Conservation (phyloP, 1,284 basidiomycete species). For the Malassezia arunalokei region DNA sequence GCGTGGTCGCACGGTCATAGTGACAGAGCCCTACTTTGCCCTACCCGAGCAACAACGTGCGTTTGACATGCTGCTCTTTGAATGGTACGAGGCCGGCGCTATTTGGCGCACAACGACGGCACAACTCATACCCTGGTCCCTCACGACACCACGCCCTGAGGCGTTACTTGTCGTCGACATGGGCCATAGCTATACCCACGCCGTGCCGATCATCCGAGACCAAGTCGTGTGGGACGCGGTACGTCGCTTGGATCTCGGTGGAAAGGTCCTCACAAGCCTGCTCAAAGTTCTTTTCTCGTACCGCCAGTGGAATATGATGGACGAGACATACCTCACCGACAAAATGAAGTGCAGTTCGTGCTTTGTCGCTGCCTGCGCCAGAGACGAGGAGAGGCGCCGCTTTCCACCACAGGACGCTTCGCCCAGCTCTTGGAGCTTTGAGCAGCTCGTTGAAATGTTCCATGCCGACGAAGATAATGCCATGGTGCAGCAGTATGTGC, state of each 20-base stretch:
- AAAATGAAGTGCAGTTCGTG: constrained; percentile 76
- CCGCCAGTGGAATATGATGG: constrained; percentile 95
- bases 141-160: constrained; percentile 52
- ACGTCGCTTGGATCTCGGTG: constrained; percentile 81
- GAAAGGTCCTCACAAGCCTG: constrained; percentile 85
- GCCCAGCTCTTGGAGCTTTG: constrained; percentile 18
- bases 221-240: constrained; percentile 64
- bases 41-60: constrained; percentile 76
- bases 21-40: constrained; percentile 89
- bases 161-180: constrained; percentile 73
- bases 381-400: constrained; percentile 2
- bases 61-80: constrained; percentile 86
- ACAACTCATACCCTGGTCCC: constrained; percentile 1
- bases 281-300: constrained; percentile 85
- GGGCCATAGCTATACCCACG: constrained; percentile 83
- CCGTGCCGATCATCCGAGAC: constrained; percentile 70
- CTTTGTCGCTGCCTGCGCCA: constrained; percentile 53
- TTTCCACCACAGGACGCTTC: neutral
- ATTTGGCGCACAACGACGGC: constrained; percentile 53
- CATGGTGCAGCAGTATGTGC: constrained; percentile 72
- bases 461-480: constrained; percentile 53
- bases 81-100: constrained; percentile 82
- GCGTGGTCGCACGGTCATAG: constrained; percentile 47
- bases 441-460: constrained; percentile 56
- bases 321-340: constrained; percentile 83